These are phyloP conservation scores for Fraxinus quadrangulata DNA, from an alignment of 257 asterid genomes.

Conservation along the genomic window DNA sequence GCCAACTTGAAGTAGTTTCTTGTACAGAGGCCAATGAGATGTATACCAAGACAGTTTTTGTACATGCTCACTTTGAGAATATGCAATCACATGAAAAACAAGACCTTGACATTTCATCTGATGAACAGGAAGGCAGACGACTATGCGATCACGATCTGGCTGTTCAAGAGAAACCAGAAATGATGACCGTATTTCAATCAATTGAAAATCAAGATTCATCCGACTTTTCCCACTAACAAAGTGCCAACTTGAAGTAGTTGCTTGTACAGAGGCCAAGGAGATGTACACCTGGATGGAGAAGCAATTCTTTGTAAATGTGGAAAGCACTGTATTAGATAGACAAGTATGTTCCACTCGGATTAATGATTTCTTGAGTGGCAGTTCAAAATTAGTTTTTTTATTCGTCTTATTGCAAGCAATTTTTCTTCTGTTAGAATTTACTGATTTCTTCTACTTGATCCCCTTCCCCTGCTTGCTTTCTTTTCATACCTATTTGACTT, in stretches of 20 bases:
- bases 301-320: constrained; percentile 19
- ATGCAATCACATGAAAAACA: too few relatives aligned
- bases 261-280: constrained; percentile 15
- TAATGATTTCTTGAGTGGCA: neutral
- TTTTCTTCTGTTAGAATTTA: neutral
- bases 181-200: constrained; percentile 10
- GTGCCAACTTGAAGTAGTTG: neutral
- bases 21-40: constrained; percentile 32
- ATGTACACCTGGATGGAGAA: constrained; percentile 26
- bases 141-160: neutral
- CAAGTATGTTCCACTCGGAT: constrained; percentile 14
- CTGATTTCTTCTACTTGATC: too few relatives aligned
- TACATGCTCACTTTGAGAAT: constrained; percentile 5
- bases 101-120: constrained; percentile 11
- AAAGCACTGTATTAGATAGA: neutral
- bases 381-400: neutral
- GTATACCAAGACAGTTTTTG: constrained; percentile 24
- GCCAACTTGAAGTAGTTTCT: constrained; percentile 36
- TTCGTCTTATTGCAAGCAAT: neutral
- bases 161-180: constrained; percentile 22
- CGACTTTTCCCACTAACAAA: constrained; percentile 19
- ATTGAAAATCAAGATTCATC: constrained; percentile 16
- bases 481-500: neutral
- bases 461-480: too few relatives aligned
- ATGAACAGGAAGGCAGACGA: constrained; percentile 11